Conservation (phyloP, 1,139 yeast genomes). For the Kodamaea ohmeri region DNA sequence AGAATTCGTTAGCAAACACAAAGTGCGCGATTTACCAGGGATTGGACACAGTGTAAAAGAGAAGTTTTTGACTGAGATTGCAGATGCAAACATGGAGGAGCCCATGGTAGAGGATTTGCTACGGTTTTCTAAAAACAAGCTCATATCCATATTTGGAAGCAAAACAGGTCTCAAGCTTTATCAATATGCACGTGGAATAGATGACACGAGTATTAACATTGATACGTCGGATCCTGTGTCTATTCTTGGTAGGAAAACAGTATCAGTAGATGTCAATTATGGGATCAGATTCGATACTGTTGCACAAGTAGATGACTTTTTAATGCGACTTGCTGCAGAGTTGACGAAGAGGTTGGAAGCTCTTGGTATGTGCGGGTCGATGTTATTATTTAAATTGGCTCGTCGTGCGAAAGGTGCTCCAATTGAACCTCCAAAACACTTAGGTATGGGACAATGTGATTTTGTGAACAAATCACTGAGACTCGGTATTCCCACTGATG, state of each 20-base stretch:
- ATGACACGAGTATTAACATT: constrained; percentile 53
- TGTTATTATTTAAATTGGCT: constrained; percentile 63
- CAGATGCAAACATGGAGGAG: constrained; percentile 12
- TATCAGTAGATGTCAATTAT: constrained; percentile 89
- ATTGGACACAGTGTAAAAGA: constrained; percentile 59
- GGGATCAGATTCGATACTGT: constrained; percentile 72
- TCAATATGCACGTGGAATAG: constrained; percentile 65
- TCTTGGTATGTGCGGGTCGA: constrained; percentile 52
- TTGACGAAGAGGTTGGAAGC: constrained; percentile 50
- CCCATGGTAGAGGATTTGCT: constrained; percentile 35
- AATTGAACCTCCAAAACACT: constrained; percentile 65
- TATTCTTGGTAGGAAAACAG: constrained; percentile 58
- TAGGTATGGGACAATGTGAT: constrained; percentile 85
- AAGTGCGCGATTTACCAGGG: constrained; percentile 73
- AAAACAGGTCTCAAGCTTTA: constrained; percentile 67
- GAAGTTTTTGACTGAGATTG: constrained; percentile 33
- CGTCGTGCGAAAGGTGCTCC: constrained; percentile 66
- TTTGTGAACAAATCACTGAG: constrained; percentile 56
- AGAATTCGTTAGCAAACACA: constrained; percentile 41
- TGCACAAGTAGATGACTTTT: constrained; percentile 61
- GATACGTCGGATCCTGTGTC: constrained; percentile 45
- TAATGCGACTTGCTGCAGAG: constrained; percentile 58
- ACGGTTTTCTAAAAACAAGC: constrained; percentile 27
- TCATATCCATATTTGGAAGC: constrained; percentile 56
- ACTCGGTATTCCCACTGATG: constrained; percentile 65